phyloP scores from a whole-genome alignment of 257 asterid species.

The Gynochthodes officinalis region DNA sequence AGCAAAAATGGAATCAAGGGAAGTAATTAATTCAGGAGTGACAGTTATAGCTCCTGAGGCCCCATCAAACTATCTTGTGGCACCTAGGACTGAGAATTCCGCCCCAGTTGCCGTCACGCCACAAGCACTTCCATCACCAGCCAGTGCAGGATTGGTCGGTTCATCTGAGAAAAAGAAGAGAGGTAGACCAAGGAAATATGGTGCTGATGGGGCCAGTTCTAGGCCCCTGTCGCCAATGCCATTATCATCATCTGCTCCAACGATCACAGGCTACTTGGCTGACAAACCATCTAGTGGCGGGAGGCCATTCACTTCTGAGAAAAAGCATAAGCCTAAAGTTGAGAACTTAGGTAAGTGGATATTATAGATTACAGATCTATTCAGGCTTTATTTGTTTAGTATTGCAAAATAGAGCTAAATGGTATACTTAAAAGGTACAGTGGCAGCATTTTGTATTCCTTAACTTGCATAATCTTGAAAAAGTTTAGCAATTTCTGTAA shows the following conservation, averaged over 20 bases:
- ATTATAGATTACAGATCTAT: background rate
- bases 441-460: background rate
- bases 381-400: background rate
- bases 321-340: conserved; percentile 55
- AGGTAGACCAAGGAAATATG: conserved; percentile 91
- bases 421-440: background rate
- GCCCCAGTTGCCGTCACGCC: conserved; percentile 25
- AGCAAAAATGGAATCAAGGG: conserved; percentile 63
- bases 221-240: conserved; percentile 47
- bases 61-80: conserved; percentile 60
- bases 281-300: conserved; percentile 36
- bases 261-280: conserved; percentile 37
- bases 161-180: conserved; percentile 77
- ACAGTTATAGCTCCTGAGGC: conserved; percentile 53
- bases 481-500: background rate
- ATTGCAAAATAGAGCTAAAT: background rate
- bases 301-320: conserved; percentile 45
- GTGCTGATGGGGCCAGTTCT: conserved; percentile 46
- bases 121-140: conserved; percentile 22
- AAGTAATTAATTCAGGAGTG: conserved; percentile 50
- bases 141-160: conserved; percentile 19
- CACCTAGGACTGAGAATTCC: conserved; percentile 45
- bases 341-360: conserved; percentile 63
- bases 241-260: conserved; percentile 49
- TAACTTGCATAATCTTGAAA: background rate